Base-by-base conservation (phyloP, 305 asterid species). In the Solanum hybrid region DNA sequence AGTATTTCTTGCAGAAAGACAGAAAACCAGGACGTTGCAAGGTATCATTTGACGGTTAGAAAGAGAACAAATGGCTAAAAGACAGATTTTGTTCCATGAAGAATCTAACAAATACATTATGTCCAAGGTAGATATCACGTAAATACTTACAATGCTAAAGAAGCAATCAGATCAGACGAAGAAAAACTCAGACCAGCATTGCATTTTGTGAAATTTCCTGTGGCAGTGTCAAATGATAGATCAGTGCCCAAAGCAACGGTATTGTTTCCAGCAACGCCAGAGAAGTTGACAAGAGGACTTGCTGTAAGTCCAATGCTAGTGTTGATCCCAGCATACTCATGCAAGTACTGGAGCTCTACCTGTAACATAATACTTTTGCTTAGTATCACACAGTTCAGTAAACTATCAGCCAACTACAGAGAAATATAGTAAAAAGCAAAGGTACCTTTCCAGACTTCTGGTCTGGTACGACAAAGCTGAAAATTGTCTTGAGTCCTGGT, bases 261-360 rank as follows among this genome's bases (percentile, higher is more conserved):
- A 37, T 90, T 92, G 88, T 92, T 95, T 45, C 99, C 99, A 92
- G 95, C 97, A 90, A 96, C 97, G 60, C 98, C 99, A 89, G 99
- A 94, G 92, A 97, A 93, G 90, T 91, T 91, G 89, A 93, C 91
- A 60, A 91, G 71, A 72, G 95, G 95, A 87, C 89, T 92, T n/a
- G 95, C 93, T 66, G 94, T 82, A 29, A 93, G 92, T 31, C 95
- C 94, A 29, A 92, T 90, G 88, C 93, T 90, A 69, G 95, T 90
- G 64, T 85, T 92, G 69, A 93, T 93, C 45, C 94, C 94, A 77
- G 95, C 95, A 87, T 89, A 86, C 86, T 93, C 95, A 35, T 93
- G 95, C 90, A 90, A 87, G 91, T 93, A 93, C 78, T 92, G 93
- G 81, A 93, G 93, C 86, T 93, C 95, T 45, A 92, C 91, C 95